These are phyloP conservation scores for Cladochytrium tenue DNA, from an alignment of 371 early-diverging fungal genomes.

Conservation along the genomic window DNA sequence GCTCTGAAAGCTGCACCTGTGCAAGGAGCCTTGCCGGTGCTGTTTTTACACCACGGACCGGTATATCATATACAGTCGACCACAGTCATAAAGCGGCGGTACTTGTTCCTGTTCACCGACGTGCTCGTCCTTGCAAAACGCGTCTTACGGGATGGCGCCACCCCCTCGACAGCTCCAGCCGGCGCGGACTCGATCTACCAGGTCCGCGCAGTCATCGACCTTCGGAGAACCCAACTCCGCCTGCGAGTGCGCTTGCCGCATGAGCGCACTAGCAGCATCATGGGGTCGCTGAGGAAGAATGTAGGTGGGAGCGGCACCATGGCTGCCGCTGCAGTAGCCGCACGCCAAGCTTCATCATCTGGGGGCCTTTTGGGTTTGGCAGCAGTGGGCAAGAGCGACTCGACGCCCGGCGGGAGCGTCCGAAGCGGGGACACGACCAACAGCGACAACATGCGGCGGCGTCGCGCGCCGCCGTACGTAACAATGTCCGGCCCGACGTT, in stretches of 20 bases:
- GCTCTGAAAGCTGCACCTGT: neutral
- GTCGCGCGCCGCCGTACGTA: neutral
- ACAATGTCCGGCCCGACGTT: neutral
- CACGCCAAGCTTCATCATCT: neutral
- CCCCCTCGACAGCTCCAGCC: neutral
- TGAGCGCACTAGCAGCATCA: neutral
- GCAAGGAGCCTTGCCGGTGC: no score
- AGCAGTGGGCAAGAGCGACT: neutral
- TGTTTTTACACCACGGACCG: neutral
- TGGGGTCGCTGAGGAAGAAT: neutral
- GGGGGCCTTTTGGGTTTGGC: no score
- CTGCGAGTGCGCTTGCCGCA: neutral
- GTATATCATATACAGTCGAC: neutral
- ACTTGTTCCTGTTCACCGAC: slow-evolving; percentile 80
- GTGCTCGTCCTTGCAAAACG: slow-evolving; percentile 73
- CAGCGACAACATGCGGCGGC: no score
- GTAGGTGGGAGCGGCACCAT: neutral
- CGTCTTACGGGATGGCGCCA: neutral
- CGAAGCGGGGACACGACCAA: no score
- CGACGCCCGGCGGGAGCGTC: no score
- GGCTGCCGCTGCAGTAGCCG: neutral
- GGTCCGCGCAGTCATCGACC: neutral
- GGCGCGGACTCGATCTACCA: neutral
- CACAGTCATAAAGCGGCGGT: slow-evolving; percentile 71
- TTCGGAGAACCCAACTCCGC: neutral